These are phyloP conservation scores for Ampelocalamus luodianensis DNA, from an alignment of 176 grass and related monocot genomes.

Conservation along the genomic window DNA sequence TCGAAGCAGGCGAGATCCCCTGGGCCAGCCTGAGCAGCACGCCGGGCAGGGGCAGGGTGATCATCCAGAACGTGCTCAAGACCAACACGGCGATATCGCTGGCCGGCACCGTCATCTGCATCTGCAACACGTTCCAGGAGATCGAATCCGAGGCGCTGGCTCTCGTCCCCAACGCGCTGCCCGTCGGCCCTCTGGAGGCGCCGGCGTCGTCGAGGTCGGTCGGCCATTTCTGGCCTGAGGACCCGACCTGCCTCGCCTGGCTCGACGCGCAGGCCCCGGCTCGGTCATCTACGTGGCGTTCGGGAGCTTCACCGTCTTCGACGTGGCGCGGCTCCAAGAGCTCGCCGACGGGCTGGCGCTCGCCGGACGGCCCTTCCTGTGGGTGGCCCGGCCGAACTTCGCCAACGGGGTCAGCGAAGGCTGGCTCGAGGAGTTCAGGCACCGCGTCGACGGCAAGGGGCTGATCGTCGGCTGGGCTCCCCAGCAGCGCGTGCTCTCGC, in stretches of 20 bases:
- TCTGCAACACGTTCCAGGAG: constrained; percentile 73
- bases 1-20: constrained; percentile 31
- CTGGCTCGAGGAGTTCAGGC: constrained; percentile 48
- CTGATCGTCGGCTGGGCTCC: constrained; percentile 51
- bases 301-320: constrained; percentile 57
- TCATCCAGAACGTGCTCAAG: constrained; percentile 20
- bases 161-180: constrained; percentile 40
- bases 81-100: not conserved
- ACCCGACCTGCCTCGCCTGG: constrained; percentile 51
- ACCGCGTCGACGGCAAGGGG: constrained; percentile 5
- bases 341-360: constrained; percentile 60
- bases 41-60: not conserved
- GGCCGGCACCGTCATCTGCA: constrained; percentile 47
- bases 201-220: not conserved
- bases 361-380: constrained; percentile 53
- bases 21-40: constrained; percentile 23
- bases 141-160: constrained; percentile 52
- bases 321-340: constrained; percentile 49
- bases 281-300: constrained; percentile 77
- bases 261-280: constrained; percentile 47
- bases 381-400: constrained; percentile 64
- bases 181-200: constrained; percentile 49
- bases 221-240: constrained; percentile 58
- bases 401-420: not conserved
- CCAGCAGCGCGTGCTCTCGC: constrained; percentile 62